Evolutionary conservation across 2,329 filamentous ascomycete species (phyloP).

Genomic region (Fusarium floridanum): DNA sequence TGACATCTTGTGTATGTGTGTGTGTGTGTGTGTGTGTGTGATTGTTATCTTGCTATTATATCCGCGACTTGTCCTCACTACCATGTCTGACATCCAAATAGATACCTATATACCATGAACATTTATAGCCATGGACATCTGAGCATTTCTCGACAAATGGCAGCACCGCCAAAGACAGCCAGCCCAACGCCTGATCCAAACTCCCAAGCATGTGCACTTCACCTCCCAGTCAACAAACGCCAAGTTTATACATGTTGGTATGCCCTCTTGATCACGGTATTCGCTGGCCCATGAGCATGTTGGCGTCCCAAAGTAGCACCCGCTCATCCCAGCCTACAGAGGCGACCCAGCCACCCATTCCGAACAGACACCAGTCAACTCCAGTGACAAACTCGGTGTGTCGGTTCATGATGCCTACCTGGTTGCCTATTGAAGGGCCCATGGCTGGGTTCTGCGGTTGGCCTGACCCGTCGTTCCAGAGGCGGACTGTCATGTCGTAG

Average conservation of each 20-base stretch:
- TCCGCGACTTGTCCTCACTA: not conserved
- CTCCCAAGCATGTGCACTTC: slow-evolving; percentile 2
- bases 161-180: slow-evolving; percentile 4
- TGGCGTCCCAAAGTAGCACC: slow-evolving; percentile 92
- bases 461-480: slow-evolving; percentile 84
- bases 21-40: not conserved
- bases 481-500: slow-evolving; percentile 97
- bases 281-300: slow-evolving; percentile 56
- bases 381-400: slow-evolving; percentile 98
- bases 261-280: slow-evolving; percentile 30
- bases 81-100: not conserved
- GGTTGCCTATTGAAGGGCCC: slow-evolving; percentile 68
- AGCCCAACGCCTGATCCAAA: not conserved
- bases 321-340: slow-evolving; percentile 95
- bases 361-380: slow-evolving; percentile 98
- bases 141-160: not conserved
- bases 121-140: not conserved
- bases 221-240: slow-evolving; percentile 42
- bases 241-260: slow-evolving; percentile 7
- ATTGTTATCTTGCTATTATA: not conserved
- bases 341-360: slow-evolving; percentile 94
- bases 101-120: not conserved
- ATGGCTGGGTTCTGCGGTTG: slow-evolving; percentile 53
- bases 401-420: slow-evolving; percentile 88
- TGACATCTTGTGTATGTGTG: not conserved